Base-by-base conservation (phyloP, 768 basidiomycete species). In the Lentinula edodes region DNA sequence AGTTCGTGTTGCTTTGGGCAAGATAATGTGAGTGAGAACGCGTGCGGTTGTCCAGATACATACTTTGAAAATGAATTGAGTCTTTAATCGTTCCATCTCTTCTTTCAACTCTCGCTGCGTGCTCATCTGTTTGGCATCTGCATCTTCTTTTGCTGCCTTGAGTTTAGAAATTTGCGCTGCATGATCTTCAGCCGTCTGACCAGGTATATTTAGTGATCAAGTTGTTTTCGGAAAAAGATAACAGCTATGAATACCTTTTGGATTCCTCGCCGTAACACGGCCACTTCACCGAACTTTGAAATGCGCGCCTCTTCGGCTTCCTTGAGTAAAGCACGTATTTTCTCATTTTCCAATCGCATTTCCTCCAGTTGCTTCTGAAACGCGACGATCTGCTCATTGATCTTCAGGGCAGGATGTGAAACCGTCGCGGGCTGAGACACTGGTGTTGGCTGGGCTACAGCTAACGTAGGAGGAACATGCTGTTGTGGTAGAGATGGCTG, bases 41-140 rank as follows among this genome's bases (percentile, higher is more conserved):
- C 10, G 32, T 23, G 20, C 15, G 18, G 12, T 18, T 9, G 32
- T 48, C 15, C 60, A 67, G 70, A 61, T 23, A 64, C 77, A 56
- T 73, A 88, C 90, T 73, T 83, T 88, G 76, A 92, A 91, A 23
- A 80, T 76, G 48, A 83, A 81, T 61, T 89, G 83, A 0, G 89
- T 89, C 66, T 81, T 86, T 59, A 90, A 67, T 10, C 86, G 82
- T 69, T 91, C 90, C 64, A 86, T 78, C 66, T 91, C 88, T 61
- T 81, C 83, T 65, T 84, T 84, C 73, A 85, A 75, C 51, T 86
- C 81, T 67, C 83, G 86, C 62, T 87, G 84, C 54, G 85, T 67
- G 58, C 83, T 76, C 4, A 72, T 67, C 61, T 84, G 83, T 64
- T 78, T 83, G 5, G 78, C 76, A 64, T 89, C 87, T 0, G 80